A percentile compares a stretch with the other conserved stretches of the same genome.
phyloP scores from a whole-genome alignment of 257 asterid genomes.

The Plantago major region DNA sequence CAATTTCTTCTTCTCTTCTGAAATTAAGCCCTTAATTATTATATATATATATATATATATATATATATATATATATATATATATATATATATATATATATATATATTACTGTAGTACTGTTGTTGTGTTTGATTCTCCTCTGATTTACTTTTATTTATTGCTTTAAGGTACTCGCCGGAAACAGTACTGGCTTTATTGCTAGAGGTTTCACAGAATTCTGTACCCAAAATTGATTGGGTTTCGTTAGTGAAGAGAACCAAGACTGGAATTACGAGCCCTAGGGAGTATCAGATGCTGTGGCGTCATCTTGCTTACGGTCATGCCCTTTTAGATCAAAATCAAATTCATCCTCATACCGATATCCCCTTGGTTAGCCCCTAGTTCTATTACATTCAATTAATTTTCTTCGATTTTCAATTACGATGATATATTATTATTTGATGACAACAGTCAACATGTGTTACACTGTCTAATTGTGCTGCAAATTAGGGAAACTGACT shows the following conservation, averaged over 20 bases:
- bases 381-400: too few species aligned
- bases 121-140: background rate
- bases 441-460: too few species aligned
- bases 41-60: too few species aligned
- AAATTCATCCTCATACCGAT: conserved; percentile 21
- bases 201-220: conserved; percentile 61
- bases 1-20: background rate
- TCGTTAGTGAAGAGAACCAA: conserved; percentile 54
- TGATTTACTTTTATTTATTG: background rate
- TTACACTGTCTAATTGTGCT: background rate
- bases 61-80: too few species aligned
- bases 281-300: conserved; percentile 84
- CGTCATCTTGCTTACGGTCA: conserved; percentile 81
- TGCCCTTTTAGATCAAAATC: conserved; percentile 41
- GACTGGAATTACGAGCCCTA: conserved; percentile 67
- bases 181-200: conserved; percentile 63
- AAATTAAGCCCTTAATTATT: background rate
- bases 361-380: conserved; percentile 43
- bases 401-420: too few species aligned
- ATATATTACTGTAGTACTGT: background rate
- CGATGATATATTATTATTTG: too few species aligned
- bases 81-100: too few species aligned
- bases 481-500: background rate
- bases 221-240: conserved; percentile 67
- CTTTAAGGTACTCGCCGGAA: conserved; percentile 49